Conservation (phyloP, 257 asterid species). For the Solanum virginianum region DNA sequence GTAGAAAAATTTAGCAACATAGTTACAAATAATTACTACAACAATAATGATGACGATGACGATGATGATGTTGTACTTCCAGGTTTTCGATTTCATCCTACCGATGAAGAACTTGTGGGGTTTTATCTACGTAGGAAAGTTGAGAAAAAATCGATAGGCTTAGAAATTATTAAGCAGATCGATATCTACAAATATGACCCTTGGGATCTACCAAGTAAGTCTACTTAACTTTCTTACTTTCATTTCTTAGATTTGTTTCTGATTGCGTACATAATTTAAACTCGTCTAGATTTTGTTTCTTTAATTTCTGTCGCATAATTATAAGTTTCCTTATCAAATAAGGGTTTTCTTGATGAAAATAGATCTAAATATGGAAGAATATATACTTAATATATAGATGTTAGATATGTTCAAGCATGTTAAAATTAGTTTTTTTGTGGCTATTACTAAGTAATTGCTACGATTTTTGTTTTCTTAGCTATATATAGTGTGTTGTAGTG, state of each 20-base stretch:
- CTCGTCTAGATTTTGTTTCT: neutral
- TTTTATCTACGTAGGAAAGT: constrained; percentile 38
- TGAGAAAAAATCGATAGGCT: constrained; percentile 8
- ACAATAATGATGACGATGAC: neutral
- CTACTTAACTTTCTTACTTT: neutral
- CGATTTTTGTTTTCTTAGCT: no score
- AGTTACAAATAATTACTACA: neutral
- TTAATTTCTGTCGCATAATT: neutral
- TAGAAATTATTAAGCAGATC: constrained; percentile 28
- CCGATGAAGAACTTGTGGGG: constrained; percentile 41
- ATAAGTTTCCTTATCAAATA: neutral
- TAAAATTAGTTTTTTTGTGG: neutral
- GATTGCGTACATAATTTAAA: neutral
- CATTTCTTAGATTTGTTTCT: no score
- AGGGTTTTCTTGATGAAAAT: neutral
- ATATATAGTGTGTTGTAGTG: no score
- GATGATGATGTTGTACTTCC: constrained; percentile 19
- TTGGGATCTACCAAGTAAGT: constrained; percentile 46
- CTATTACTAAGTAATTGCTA: no score
- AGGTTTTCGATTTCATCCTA: constrained; percentile 44
- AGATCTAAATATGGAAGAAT: neutral
- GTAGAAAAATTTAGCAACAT: neutral
- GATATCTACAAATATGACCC: constrained; percentile 51
- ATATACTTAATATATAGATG: neutral
- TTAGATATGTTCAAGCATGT: neutral